A percentile compares a stretch with the other conserved stretches of the same genome.
Conservation (phyloP, 2,329 filamentous ascomycete genomes). For the Boeremia exigua region DNA sequence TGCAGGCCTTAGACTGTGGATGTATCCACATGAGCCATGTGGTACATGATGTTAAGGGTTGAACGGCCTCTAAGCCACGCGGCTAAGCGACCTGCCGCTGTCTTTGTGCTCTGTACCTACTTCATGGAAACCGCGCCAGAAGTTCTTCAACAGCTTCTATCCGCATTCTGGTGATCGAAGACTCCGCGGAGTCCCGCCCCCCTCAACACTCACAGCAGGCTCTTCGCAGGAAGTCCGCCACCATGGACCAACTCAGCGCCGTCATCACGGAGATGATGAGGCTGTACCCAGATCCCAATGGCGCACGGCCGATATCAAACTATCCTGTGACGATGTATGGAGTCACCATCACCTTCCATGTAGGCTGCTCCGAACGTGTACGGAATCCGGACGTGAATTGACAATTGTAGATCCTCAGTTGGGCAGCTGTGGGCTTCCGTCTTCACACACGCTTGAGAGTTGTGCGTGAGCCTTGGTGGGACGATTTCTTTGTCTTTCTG, state of each 20-base stretch:
- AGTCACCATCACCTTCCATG: constrained; percentile 37
- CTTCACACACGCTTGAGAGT: constrained; percentile 36
- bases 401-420: constrained; percentile 31
- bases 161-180: constrained; percentile 2
- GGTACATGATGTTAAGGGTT: constrained; percentile 6
- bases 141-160: neutral
- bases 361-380: constrained; percentile 10
- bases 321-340: constrained; percentile 31
- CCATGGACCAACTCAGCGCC: constrained; percentile 21
- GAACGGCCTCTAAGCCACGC: constrained; percentile 8
- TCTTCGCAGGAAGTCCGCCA: neutral
- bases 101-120: constrained; percentile 1
- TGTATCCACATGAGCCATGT: constrained; percentile 15
- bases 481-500: constrained; percentile 43
- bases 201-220: neutral
- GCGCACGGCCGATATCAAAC: constrained; percentile 30
- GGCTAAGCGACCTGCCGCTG: constrained; percentile 4
- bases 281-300: constrained; percentile 33
- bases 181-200: neutral
- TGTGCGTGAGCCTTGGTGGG: constrained; percentile 40
- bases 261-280: constrained; percentile 26
- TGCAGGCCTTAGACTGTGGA: neutral
- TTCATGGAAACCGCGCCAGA: neutral
- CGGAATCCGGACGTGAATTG: neutral
- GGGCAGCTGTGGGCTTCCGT: constrained; percentile 34